Evolutionary conservation across 2,329 filamentous ascomycete species (phyloP), one percentile per base, ranked within the genome.

Genomic region (Xylariaceae sp.): DNA sequence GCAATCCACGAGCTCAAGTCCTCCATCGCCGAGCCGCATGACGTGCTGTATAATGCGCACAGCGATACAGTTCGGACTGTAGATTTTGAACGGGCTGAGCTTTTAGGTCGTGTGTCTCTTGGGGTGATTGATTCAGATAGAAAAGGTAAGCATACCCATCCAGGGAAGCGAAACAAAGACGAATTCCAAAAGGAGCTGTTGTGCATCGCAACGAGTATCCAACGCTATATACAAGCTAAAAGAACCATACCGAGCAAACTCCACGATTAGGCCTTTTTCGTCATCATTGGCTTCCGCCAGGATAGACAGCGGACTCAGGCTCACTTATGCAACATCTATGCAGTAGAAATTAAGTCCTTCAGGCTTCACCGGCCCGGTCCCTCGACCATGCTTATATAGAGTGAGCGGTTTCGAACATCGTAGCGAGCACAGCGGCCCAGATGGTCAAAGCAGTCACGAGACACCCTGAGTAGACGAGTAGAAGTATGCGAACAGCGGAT

Each of bases 61-160:
- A 35, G 58, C 14, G 44, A 32, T 42, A 17, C n/a, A n/a, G n/a
- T 60, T 32, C 70, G 70, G 63, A 39, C 67, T 36, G 57, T 68
- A 31, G 66, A 70, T 52, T 66, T 71, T 41, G 59, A 67, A 47
- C 53, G 52, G 30, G 58, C 66, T 7, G 40, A 61, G 51, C 46
- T 65, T 32, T n/a, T 39, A 30, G 39, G 38, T 45, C 52, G 58
- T 11, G 19, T 55, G 43, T 58, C 61, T 39, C 55, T 66, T 14
- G 45, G 54, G 22, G 44, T 38, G 5, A 61, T 64, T 39, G 53
- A 48, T 40, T 41, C 47, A 19, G 58, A 58, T 48, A 49, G 45
- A 60, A 63, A 57, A 60, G 51, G 53, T 58, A 64, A 49, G 15
- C 19, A 40, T 39, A 5, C 11, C 45, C 18, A n/a, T 11, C 12